Conservation (phyloP, 257 asterid genomes). For the Fraxinus excelsior region DNA sequence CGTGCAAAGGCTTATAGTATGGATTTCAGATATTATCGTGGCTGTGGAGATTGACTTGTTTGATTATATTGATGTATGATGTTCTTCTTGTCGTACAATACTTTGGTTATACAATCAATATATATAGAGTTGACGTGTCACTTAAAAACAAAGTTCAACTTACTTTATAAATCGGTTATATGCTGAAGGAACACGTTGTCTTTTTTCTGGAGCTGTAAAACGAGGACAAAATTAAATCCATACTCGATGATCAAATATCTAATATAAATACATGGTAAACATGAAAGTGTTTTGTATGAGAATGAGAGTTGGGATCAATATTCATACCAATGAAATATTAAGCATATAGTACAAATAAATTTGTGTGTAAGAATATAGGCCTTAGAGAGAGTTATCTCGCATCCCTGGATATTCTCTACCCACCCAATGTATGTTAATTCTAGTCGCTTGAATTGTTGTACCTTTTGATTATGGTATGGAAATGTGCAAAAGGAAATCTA, state of each 20-base stretch:
- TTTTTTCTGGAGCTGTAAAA: constrained; percentile 78
- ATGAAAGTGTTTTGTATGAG: neutral
- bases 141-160: constrained; percentile 23
- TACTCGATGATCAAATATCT: neutral
- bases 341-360: neutral
- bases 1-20: no score
- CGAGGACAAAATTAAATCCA: neutral
- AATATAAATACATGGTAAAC: neutral
- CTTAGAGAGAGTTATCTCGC: no score
- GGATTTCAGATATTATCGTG: no score
- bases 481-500: neutral
- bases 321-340: neutral
- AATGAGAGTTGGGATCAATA: neutral
- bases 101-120: neutral
- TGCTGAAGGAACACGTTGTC: constrained; percentile 92
- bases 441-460: no score
- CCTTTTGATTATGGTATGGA: no score
- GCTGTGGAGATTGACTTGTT: no score
- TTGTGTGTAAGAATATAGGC: neutral
- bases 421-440: no score
- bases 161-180: constrained; percentile 92
- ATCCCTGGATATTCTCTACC: no score
- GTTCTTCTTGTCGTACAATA: no score
- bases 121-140: neutral
- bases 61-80: no score